Percentiles rank a stretch among this genome's conserved stretches.
Evolutionary conservation across 495 filamentous ascomycete genomes (phyloP).

Genomic region (Lindgomyces ingoldianus): DNA sequence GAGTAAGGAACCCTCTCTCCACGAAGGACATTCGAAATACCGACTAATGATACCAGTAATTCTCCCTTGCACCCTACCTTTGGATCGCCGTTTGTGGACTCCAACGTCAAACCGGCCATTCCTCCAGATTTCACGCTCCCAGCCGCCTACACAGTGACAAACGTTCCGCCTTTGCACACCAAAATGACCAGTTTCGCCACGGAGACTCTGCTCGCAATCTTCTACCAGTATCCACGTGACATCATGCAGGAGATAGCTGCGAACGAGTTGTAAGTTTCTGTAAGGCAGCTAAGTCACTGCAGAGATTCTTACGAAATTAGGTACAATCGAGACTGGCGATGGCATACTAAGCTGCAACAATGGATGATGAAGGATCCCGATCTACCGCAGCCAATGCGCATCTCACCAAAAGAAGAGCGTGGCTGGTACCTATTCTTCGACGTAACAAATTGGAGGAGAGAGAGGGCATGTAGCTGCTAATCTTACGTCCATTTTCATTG

Average conservation of each 20-base stretch:
- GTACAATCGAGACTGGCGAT: constrained; percentile 78
- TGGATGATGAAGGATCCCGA: constrained; percentile 89
- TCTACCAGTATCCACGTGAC: constrained; percentile 85
- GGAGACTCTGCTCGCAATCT: constrained; percentile 91
- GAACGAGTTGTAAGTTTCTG: constrained; percentile 61
- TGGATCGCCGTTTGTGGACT: constrained; percentile 69
- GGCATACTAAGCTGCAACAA: constrained; percentile 82
- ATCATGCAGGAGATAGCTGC: constrained; percentile 83
- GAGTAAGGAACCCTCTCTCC: constrained; percentile 59
- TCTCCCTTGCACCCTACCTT: constrained; percentile 67
- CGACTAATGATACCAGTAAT: constrained; percentile 32
- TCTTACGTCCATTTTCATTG: constrained; percentile 7
- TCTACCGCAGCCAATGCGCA: constrained; percentile 64
- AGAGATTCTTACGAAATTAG: background rate
- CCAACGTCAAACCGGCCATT: constrained; percentile 63
- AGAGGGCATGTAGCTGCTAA: constrained; percentile 62
- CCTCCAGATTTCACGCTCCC: constrained; percentile 73
- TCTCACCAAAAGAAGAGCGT: constrained; percentile 70
- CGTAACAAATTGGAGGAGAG: constrained; percentile 77
- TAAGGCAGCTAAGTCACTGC: background rate
- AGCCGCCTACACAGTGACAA: constrained; percentile 82
- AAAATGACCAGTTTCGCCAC: constrained; percentile 83
- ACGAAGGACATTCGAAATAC: too few species aligned
- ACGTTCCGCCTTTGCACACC: constrained; percentile 75
- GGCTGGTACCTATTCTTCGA: constrained; percentile 92